A percentile compares a stretch with the other conserved stretches of the same genome.
Conservation (phyloP, 352 stramenopile genomes). For the Globisporangium polare region DNA sequence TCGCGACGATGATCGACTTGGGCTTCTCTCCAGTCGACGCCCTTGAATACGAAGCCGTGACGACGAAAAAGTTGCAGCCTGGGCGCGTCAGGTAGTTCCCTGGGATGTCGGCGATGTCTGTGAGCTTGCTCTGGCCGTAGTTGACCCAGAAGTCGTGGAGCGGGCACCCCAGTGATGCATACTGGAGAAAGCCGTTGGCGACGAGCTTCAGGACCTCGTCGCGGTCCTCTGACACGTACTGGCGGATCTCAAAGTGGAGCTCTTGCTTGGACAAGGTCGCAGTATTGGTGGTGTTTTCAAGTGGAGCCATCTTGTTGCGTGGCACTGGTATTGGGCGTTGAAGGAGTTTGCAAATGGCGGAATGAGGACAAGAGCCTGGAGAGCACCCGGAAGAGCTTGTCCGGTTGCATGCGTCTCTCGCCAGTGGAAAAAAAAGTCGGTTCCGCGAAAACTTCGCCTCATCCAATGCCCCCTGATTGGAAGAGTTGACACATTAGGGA, state of each 20-base stretch:
- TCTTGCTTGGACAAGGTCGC: background rate
- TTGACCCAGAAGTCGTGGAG: conserved; percentile 1
- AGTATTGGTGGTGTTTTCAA: background rate
- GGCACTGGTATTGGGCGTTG: background rate
- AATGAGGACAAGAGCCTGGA: background rate
- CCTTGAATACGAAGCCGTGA: background rate
- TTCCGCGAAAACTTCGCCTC: too few relatives aligned
- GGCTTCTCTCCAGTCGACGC: background rate
- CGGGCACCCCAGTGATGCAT: background rate
- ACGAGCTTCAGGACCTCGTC: conserved; percentile 2
- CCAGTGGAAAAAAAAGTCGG: too few relatives aligned
- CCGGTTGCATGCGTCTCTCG: too few relatives aligned
- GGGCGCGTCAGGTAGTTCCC: background rate
- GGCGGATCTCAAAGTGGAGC: conserved; percentile 12
- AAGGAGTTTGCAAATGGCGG: background rate
- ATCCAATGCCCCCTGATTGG: too few relatives aligned
- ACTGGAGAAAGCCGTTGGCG: conserved; percentile 4
- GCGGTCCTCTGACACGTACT: conserved; percentile 8
- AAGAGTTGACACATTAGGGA: too few relatives aligned
- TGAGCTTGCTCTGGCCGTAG: conserved; percentile 5
- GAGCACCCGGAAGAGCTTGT: background rate
- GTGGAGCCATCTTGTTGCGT: background rate
- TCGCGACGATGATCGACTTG: background rate
- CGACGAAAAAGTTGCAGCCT: conserved; percentile 4
- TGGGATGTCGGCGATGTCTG: conserved; percentile 10